These are phyloP conservation scores for Diaporthe nobilis DNA, from an alignment of 2,329 filamentous ascomycete species.

Conservation along the genomic window DNA sequence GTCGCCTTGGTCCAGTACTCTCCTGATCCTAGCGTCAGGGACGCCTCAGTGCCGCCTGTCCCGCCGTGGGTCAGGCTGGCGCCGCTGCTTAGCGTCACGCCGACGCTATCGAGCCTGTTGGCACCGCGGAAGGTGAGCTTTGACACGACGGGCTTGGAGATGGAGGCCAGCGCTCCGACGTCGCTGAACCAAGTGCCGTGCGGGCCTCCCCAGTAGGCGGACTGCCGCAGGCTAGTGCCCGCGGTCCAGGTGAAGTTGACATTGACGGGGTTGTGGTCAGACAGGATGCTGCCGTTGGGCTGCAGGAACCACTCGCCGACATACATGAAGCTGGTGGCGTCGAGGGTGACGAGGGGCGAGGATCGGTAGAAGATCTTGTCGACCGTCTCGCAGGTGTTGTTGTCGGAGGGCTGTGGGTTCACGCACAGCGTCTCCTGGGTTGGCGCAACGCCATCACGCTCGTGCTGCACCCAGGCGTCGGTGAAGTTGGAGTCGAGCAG, in stretches of 20 bases:
- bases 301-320: conserved; percentile 70
- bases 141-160: conserved; percentile 52
- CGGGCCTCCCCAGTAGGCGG: conserved; percentile 62
- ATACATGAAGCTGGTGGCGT: conserved; percentile 68
- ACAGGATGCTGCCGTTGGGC: conserved; percentile 67
- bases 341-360: conserved; percentile 60
- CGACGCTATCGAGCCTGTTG: conserved; percentile 65
- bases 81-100: conserved; percentile 63
- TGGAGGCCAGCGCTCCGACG: conserved; percentile 55
- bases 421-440: conserved; percentile 62
- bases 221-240: conserved; percentile 57
- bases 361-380: conserved; percentile 77
- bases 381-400: conserved; percentile 72
- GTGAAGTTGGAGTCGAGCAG: conserved; percentile 66
- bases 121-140: conserved; percentile 62
- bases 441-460: conserved; percentile 62
- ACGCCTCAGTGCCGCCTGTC: conserved; percentile 59
- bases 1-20: conserved; percentile 65
- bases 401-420: conserved; percentile 65
- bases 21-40: conserved; percentile 58
- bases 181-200: conserved; percentile 71
- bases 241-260: conserved; percentile 65
- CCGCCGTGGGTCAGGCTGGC: conserved; percentile 67
- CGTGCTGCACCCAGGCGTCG: conserved; percentile 73
- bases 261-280: conserved; percentile 76